Evolutionary conservation across 2,329 filamentous ascomycete species (phyloP).

Genomic region (Fusarium denticulatum): DNA sequence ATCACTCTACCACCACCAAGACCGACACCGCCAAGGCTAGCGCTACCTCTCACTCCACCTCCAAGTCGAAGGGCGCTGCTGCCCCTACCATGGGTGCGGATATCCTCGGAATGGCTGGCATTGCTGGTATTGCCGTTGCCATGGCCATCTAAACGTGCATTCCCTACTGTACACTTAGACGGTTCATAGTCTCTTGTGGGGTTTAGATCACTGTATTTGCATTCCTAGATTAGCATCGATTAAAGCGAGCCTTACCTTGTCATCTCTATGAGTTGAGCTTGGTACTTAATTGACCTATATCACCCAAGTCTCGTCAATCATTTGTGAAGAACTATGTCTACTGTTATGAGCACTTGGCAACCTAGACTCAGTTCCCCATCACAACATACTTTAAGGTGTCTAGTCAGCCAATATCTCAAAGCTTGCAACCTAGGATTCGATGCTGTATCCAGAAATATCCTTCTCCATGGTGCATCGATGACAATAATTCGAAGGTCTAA

Average conservation of each 20-base stretch:
- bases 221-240: not conserved
- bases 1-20: not conserved
- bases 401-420: fast-evolving
- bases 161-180: not conserved
- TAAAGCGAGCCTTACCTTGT: not conserved
- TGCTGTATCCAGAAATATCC: fast-evolving
- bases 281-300: constrained; percentile 3
- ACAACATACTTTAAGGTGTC: not conserved
- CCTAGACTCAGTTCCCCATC: not conserved
- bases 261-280: constrained; percentile 1
- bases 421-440: fast-evolving
- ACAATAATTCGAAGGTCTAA: fast-evolving
- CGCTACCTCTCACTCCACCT: not conserved
- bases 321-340: not conserved
- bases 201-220: not conserved
- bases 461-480: fast-evolving
- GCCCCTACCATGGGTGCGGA: constrained; percentile 14
- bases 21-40: not conserved
- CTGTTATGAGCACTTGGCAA: no score
- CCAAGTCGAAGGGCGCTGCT: constrained; percentile 5
- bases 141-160: not conserved
- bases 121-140: constrained; percentile 13
- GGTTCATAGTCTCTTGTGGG: not conserved
- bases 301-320: fast-evolving
- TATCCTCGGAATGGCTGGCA: constrained; percentile 11